Evolutionary conservation across 768 basidiomycete genomes (phyloP).

Genomic region (Mycena indigotica): DNA sequence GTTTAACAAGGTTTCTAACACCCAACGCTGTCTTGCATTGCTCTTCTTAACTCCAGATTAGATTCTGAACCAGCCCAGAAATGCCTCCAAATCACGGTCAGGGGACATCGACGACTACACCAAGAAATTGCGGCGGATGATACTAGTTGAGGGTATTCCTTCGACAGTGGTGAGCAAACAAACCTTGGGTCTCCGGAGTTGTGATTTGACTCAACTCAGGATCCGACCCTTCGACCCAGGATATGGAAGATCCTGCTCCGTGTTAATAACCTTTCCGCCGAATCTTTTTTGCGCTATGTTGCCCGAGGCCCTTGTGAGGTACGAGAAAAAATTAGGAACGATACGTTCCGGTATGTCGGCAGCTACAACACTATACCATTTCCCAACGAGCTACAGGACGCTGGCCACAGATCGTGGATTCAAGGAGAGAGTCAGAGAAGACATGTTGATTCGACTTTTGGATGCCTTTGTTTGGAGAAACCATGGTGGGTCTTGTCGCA

Average conservation of each 20-base stretch:
- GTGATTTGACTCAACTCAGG: conserved; percentile 43
- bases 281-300: conserved; percentile 76
- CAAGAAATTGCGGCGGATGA: conserved; percentile 85
- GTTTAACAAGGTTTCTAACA: conserved; percentile 58
- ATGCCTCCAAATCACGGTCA: conserved; percentile 62
- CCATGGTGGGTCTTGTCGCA: conserved; percentile 54
- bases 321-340: conserved; percentile 91
- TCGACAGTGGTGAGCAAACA: conserved; percentile 66
- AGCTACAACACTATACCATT: no score
- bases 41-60: no score
- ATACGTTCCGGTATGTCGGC: conserved; percentile 88
- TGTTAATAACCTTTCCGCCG: conserved; percentile 76
- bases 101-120: conserved; percentile 72
- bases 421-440: conserved; percentile 94
- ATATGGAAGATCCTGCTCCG: conserved; percentile 95
- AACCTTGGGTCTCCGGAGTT: background rate
- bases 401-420: conserved; percentile 97
- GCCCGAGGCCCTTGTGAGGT: conserved; percentile 85
- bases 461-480: conserved; percentile 99
- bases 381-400: no score
- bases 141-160: conserved; percentile 90
- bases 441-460: conserved; percentile 93
- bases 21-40: background rate
- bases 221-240: conserved; percentile 80
- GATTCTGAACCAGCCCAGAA: conserved; percentile 70